Percentiles rank a stretch among this genome's conserved stretches.
Conservation (phyloP, 257 asterid genomes). For the Avicennia marina region DNA sequence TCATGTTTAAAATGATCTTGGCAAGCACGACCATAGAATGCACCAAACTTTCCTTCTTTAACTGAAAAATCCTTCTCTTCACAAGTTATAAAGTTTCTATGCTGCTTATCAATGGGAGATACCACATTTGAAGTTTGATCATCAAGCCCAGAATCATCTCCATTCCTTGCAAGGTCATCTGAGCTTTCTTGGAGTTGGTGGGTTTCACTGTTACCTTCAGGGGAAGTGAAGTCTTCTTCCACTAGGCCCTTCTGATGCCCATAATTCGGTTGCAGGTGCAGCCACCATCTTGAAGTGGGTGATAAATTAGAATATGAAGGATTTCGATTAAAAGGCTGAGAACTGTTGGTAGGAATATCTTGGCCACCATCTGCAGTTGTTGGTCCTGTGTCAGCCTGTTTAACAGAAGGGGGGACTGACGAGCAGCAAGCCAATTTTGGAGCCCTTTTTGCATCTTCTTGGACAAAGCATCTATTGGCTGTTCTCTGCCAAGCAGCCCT, state of each 20-base stretch:
- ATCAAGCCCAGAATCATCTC: no score
- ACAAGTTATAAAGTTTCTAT: conserved; percentile 16
- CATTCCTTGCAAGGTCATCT: conserved; percentile 2
- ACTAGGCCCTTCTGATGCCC: conserved; percentile 33
- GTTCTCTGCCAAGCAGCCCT: conserved; percentile 88
- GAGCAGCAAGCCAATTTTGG: conserved; percentile 84
- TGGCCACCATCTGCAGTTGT: conserved; percentile 28
- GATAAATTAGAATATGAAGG: conserved; percentile 51
- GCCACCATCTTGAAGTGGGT: conserved; percentile 87
- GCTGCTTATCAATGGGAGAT: conserved; percentile 14
- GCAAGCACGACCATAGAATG: not conserved
- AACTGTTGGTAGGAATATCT: conserved; percentile 28
- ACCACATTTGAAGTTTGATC: conserved; percentile 15
- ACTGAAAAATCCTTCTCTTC: conserved; percentile 21
- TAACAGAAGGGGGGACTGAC: conserved; percentile 38
- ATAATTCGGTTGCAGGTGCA: conserved; percentile 51
- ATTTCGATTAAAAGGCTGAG: conserved; percentile 34
- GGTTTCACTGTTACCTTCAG: conserved; percentile 28
- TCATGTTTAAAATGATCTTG: conserved; percentile 19
- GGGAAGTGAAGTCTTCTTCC: conserved; percentile 26
- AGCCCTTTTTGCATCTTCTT: conserved; percentile 89
- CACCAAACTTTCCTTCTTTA: conserved; percentile 19
- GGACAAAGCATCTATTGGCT: conserved; percentile 70
- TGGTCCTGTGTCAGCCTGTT: conserved; percentile 38
- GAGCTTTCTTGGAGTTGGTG: conserved; percentile 21